Evolutionary conservation across 2,329 filamentous ascomycete species (phyloP), one percentile per base, ranked within the genome.

Genomic region (Cercospora sp.): DNA sequence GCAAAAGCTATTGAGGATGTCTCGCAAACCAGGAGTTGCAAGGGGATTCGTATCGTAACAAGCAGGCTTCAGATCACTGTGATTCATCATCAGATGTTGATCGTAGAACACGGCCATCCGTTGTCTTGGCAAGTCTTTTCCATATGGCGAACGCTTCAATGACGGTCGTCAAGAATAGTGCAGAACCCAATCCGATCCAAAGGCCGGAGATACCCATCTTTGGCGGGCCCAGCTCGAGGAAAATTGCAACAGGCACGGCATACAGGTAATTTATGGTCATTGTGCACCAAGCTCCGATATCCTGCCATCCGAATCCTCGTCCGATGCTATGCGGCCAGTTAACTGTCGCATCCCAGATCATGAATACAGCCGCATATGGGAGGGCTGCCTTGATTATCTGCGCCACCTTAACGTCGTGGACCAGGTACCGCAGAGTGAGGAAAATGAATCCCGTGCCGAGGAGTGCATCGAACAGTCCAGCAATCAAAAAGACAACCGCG

Each of bases 261-360:
- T 79, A 74, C 5, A 77, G 60, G 63, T 81, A 81, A 36, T 80
- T 80, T 2, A 80, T 78, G 3, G 75, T 73, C 16, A 81, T 64
- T 62, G 78, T 80, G 18, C 65, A 60, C 70, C 76, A 80, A 0
- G 80, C 80, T 6, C 79, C 79, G 5, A 81, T 77, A 1, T 73
- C 75, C 67, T 81, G 80, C 66, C 77, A 75, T 0, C 80, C 80
- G 5, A 81, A 69, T 0, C 79, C 79, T 0, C 80, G 72, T 6
- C 80, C 69, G 2, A 81, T 71, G 10, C 77, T 75, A 65, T 81
- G 80, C 2, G 75, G 78, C 12, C 79, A 74, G 23, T 78, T 78
- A 2, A 77, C 77, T 0, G 76, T 78, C 0, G 76, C 75, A 66
- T 81, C 80, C 51, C 76, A 79, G 60, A 81, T 72, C 53, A 80